Evolutionary conservation across 2,329 filamentous ascomycete genomes (phyloP).

Genomic region (Myriosclerotinia scirpicola): DNA sequence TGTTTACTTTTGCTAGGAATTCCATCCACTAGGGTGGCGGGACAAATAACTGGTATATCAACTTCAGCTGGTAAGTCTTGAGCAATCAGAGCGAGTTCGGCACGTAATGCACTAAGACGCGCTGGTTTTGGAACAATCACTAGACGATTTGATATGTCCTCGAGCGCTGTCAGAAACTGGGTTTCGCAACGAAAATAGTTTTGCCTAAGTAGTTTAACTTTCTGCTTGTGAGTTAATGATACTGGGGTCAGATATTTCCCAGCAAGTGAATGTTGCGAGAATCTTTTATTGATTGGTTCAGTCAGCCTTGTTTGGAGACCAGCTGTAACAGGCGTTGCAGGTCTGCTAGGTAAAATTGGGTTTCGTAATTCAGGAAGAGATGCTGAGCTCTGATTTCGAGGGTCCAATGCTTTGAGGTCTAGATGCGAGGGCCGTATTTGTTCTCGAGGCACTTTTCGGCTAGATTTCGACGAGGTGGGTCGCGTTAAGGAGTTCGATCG

Average conservation of each 20-base stretch:
- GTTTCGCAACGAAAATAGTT: conserved; percentile 84
- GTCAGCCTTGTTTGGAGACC: conserved; percentile 48
- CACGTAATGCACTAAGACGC: conserved; percentile 75
- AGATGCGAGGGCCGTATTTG: conserved; percentile 36
- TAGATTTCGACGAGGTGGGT: conserved; percentile 33
- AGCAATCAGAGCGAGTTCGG: conserved; percentile 76
- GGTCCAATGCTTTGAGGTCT: conserved; percentile 48
- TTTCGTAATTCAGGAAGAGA: conserved; percentile 64
- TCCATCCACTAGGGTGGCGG: conserved; percentile 70
- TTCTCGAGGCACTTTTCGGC: conserved; percentile 31
- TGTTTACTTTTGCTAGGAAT: conserved; percentile 74
- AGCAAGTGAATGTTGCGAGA: conserved; percentile 54
- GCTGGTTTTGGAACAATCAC: conserved; percentile 80
- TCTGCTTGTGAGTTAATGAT: conserved; percentile 65
- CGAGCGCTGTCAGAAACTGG: conserved; percentile 75
- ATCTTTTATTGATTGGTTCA: conserved; percentile 52
- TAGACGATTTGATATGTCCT: conserved; percentile 82
- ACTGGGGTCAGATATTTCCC: conserved; percentile 56
- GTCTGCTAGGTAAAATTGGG: conserved; percentile 52
- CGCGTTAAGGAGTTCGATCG: conserved; percentile 34
- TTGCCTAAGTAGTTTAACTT: conserved; percentile 70
- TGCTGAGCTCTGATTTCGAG: conserved; percentile 61
- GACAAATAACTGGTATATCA: conserved; percentile 79
- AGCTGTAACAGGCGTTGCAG: conserved; percentile 58
- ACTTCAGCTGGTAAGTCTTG: conserved; percentile 81